Base-by-base conservation (phyloP, 768 basidiomycete species). In the Suillus cothurnatus region DNA sequence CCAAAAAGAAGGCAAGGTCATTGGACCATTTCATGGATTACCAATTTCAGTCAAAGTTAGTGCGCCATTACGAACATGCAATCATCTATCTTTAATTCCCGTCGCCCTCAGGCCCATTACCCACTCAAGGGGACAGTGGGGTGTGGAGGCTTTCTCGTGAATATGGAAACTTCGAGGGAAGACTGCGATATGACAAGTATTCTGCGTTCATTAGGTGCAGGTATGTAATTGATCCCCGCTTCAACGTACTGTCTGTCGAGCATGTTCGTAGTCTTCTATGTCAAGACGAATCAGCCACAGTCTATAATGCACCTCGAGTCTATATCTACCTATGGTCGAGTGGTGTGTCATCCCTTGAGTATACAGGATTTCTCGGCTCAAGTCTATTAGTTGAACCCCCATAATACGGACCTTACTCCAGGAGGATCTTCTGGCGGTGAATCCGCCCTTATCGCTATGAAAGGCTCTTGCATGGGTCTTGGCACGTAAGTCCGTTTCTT, bases 371-470 rank as follows among this genome's bases (percentile, higher is more conserved):
- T 15, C n/a, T 50, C 21, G 23, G 39, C 36, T 36, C 9, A 63
- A 31, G 19, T 31, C 12, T 21, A 41, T 45, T 74, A 84, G 53
- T 67, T 76, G 36, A 84, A 86, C 64, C 85, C 85, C 0, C 71
- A 75, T 72, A 84, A 85, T 66, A 73, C 78, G 3, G 50, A 72
- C 15, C 71, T 84, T 32, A 82, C 81, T 0, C 69, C 79, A 1
- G 85, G 86, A 19, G 86, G 86, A 26, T 84, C 83, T 14, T 81
- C 81, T 1, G 85, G 85, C 8, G 85, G 85, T 31, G 85, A 85
- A 71, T 76, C 78, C 3, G 83, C 85, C 0, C 68, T 86, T 1
- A 61, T 86, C 1, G 82, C 82, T 8, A 66, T 85, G 61, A 79
- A 78, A 38, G 84, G 84, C 45, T 77, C 79, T 23, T 79, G 80